These are phyloP conservation scores for Dendrocalamus latiflorus DNA, from an alignment of 202 grass and related monocot species.

Conservation along the genomic window DNA sequence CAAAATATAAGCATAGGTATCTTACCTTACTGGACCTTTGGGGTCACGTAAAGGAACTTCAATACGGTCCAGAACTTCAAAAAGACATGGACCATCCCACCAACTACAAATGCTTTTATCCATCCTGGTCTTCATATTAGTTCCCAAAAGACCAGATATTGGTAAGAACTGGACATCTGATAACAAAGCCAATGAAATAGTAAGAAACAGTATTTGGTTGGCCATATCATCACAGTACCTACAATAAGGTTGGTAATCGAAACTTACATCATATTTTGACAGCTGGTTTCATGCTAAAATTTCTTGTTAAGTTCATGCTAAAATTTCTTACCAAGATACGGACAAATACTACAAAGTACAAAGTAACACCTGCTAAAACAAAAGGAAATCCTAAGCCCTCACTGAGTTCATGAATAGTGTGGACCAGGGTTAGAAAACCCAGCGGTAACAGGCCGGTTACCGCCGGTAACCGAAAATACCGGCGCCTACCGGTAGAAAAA, in stretches of 20 bases:
- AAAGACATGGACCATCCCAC: no score
- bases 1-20: no score
- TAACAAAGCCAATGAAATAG: slow-evolving; percentile 1
- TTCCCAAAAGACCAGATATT: slow-evolving; percentile 52
- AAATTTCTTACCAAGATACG: neutral
- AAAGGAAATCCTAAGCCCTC: neutral
- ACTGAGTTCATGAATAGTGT: neutral
- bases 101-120: slow-evolving; percentile 50
- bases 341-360: neutral
- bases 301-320: no score
- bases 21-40: no score
- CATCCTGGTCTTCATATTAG: slow-evolving; percentile 50
- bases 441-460: no score
- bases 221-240: neutral
- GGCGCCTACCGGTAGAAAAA: no score
- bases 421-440: no score
- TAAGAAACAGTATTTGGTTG: neutral
- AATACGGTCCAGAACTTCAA: no score
- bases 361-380: neutral
- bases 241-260: neutral
- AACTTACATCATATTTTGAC: neutral
- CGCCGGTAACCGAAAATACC: no score
- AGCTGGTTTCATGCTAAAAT: neutral
- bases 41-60: no score
- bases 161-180: slow-evolving; percentile 66